Base-by-base conservation (phyloP, 306 rosid species). In the Rosa chinensis region DNA sequence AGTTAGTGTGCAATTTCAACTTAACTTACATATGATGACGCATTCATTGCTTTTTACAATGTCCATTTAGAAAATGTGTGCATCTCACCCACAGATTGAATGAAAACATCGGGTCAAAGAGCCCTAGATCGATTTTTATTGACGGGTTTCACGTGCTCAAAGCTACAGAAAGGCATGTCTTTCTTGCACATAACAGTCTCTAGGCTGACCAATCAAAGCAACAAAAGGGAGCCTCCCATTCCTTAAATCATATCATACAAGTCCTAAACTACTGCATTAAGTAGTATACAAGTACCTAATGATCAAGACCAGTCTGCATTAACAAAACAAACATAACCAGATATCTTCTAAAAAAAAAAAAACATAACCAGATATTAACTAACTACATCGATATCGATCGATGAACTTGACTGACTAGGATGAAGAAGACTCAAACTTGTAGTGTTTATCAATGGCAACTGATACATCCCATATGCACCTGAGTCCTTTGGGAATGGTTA, bases 401-500 rank as follows among this genome's bases (percentile, higher is more conserved):
- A 47, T 11, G 43, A 48, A 28, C 16, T 44, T 21, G 39, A 80
- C 62, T 18, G 85, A 67, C 2, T 88, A 55, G 37, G 80, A 66
- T 32, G 86, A 76, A 5, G 80, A 40, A 37, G 96, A 87, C 70
- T 94, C 96, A 81, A 92, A 94, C 78, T 90, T 87, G 85, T 94
- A 92, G 83, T 88, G 85, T 82, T 94, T 94, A 75, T 94, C 98
- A 35, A 92, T 91, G 2, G 98, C 91, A 76, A 89, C 75, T 64
- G 92, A 92, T 16, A 94, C 93, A 55, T 94, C 98, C 98, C 97
- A 94, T 71, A 91, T 90, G 90, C 98, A 94, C 81, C 97, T 89
- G 1, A 94, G 86, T 67, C 97, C 97, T 66, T 87, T 94, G 11
- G 97, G 98, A 25, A 94, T 83, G 20, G 82, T 94, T 0, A 94